Conservation (phyloP, 805 yeast genomes). For the Blastobotrys peoriensis region DNA sequence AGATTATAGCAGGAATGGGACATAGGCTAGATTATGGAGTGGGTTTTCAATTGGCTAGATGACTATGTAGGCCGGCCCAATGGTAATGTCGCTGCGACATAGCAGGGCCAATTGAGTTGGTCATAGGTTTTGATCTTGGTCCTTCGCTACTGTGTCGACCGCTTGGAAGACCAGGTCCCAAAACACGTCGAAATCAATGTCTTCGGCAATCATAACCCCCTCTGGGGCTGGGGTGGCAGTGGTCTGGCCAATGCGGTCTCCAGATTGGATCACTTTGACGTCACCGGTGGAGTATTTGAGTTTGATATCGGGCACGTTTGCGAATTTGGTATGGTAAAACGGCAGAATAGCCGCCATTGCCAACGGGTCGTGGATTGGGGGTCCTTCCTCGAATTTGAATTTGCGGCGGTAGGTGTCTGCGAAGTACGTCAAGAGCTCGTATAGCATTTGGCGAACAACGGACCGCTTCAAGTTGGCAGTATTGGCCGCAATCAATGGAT, state of each 20-base stretch:
- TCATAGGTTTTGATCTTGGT: too few relatives aligned
- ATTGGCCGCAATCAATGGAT: neutral
- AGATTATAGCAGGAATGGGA: too few relatives aligned
- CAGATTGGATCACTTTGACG: constrained; percentile 18
- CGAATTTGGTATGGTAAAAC: constrained; percentile 26
- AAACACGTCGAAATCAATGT: constrained; percentile 37
- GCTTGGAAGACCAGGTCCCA: constrained; percentile 42
- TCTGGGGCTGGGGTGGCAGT: constrained; percentile 13
- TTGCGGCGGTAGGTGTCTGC: constrained; percentile 39
- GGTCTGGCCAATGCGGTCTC: constrained; percentile 30
- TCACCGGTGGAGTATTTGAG: constrained; percentile 14
- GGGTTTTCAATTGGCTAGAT: too few relatives aligned
- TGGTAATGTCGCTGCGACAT: too few relatives aligned
- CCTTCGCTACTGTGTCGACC: too few relatives aligned
- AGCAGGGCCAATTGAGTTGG: too few relatives aligned
- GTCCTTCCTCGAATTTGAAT: constrained; percentile 48
- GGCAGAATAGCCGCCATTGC: constrained; percentile 58
- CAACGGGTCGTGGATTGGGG: constrained; percentile 78
- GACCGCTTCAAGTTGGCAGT: constrained; percentile 27
- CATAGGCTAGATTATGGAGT: too few relatives aligned
- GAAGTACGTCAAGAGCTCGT: constrained; percentile 49
- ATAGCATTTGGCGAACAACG: constrained; percentile 46
- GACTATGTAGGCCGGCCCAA: too few relatives aligned
- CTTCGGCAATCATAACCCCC: constrained; percentile 38
- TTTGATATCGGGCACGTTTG: constrained; percentile 18